These are phyloP conservation scores for Talaromyces borbonicus DNA, from an alignment of 495 filamentous ascomycete genomes.

Conservation along the genomic window DNA sequence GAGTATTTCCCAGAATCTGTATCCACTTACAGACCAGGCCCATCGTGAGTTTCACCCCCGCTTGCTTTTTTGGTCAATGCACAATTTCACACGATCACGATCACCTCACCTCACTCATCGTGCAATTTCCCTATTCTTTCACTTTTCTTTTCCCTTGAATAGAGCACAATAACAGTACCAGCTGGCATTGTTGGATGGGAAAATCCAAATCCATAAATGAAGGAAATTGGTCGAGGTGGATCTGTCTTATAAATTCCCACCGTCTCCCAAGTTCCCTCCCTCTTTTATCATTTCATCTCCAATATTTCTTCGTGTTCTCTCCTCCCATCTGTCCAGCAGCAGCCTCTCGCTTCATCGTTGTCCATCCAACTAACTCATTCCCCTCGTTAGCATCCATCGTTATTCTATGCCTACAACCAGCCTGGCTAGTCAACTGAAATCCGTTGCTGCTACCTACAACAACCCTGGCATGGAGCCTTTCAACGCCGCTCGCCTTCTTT, in stretches of 20 bases:
- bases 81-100: background rate
- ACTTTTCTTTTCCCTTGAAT: constrained; percentile 10
- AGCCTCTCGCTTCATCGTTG: constrained; percentile 6
- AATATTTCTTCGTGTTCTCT: constrained; percentile 8
- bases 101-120: background rate
- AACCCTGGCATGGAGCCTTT: constrained; percentile 49
- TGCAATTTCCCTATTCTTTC: background rate
- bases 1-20: constrained; percentile 27
- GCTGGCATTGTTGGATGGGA: constrained; percentile 8
- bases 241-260: constrained; percentile 9
- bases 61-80: constrained; percentile 6
- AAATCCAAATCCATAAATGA: constrained; percentile 3
- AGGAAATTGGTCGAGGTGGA: background rate
- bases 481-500: constrained; percentile 74
- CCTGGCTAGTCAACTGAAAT: constrained; percentile 48
- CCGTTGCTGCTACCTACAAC: constrained; percentile 34
- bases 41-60: constrained; percentile 26
- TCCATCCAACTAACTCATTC: background rate
- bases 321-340: constrained; percentile 10
- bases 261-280: constrained; percentile 10
- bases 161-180: constrained; percentile 1
- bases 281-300: constrained; percentile 10
- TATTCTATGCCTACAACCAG: constrained; percentile 81
- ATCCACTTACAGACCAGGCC: constrained; percentile 25
- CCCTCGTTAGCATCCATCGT: constrained; percentile 53